Conservation (phyloP, 768 basidiomycete species). For the Myochromella boudieri region DNA sequence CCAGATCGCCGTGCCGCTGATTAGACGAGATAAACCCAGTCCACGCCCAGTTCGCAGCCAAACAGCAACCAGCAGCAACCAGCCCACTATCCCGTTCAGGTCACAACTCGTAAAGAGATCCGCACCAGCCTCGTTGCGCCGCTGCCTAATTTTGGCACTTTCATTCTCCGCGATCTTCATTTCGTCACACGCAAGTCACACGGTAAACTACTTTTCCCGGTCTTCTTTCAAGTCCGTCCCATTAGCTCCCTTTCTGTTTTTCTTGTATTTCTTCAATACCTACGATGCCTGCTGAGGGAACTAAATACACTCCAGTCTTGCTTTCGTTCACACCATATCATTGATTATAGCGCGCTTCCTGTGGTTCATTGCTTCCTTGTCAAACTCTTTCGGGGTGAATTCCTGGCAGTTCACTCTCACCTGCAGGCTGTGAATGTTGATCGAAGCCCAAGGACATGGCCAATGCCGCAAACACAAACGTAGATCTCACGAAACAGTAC, state of each 20-base stretch:
- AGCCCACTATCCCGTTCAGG: slow-evolving; percentile 4
- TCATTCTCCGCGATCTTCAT: slow-evolving; percentile 10
- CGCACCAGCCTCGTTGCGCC: slow-evolving; percentile 20
- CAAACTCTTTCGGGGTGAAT: slow-evolving; percentile 1
- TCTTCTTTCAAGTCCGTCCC: slow-evolving; percentile 1
- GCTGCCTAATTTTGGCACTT: slow-evolving; percentile 13
- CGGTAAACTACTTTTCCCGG: slow-evolving; percentile 4
- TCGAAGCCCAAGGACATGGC: too few species aligned
- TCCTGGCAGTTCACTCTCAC: background rate
- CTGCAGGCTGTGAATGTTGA: too few species aligned
- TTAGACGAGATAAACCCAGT: slow-evolving; percentile 7
- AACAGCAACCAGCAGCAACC: slow-evolving; percentile 6
- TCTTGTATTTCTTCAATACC: too few species aligned
- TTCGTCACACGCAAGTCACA: background rate
- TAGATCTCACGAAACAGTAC: background rate
- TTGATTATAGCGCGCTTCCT: slow-evolving; percentile 4
- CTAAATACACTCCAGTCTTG: too few species aligned
- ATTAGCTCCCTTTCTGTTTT: too few species aligned
- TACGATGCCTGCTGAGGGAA: too few species aligned
- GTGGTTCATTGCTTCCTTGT: background rate
- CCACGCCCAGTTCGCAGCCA: slow-evolving; percentile 7
- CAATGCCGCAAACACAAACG: too few species aligned
- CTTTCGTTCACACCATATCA: slow-evolving; percentile 1
- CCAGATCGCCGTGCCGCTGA: slow-evolving; percentile 24
- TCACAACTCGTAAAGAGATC: slow-evolving; percentile 19